Evolutionary conservation across 345 rosid species (phyloP), one percentile per base, ranked within the genome.

Genomic region (Brassica cretica): DNA sequence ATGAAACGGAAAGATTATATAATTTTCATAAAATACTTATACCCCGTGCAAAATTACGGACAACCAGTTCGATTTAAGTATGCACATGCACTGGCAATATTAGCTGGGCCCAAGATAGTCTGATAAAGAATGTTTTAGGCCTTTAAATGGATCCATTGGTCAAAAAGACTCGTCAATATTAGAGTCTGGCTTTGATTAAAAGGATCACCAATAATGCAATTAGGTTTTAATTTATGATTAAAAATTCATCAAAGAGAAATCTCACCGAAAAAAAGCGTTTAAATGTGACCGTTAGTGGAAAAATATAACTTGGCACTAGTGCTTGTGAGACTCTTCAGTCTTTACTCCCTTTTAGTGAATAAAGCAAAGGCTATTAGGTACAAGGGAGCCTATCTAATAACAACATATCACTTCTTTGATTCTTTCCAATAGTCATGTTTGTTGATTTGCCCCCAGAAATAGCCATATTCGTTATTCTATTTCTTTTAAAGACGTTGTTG

Each of bases 281-380:
- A 32, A 67, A 33, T 66, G 51, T 79, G 64, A 73, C 82, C 66
- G 74, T 67, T 51, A 44, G 72, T 78, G 68, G 76, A 78, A 27
- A 78, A 2, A 55, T 65, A 65, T 58, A 35, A 61, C 70, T 60
- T 67, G 46, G 78, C 64, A 68, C 73, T 78, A 73, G 77, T 73
- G 78, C 70, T 49, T 15, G 59, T 68, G 78, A 60, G 51, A 60
- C 65, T 73, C 73, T 78, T 78, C 49, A 59, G 64, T 59, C 66
- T 63, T 30, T 32, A 64, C 44, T 64, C 44, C 18, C 16, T 56
- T 60, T 72, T 72, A 60, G 67, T 60, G 33, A 61, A 66, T 37
- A 79, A 66, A 68, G 78, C 65, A 79, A 73, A 73, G 59, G 35
- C 82, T 68, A 49, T 44, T 24, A 33, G 73, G 58, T 41, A 73